Conservation (phyloP, 495 filamentous ascomycete species). For the Amniculicola lignicola region DNA sequence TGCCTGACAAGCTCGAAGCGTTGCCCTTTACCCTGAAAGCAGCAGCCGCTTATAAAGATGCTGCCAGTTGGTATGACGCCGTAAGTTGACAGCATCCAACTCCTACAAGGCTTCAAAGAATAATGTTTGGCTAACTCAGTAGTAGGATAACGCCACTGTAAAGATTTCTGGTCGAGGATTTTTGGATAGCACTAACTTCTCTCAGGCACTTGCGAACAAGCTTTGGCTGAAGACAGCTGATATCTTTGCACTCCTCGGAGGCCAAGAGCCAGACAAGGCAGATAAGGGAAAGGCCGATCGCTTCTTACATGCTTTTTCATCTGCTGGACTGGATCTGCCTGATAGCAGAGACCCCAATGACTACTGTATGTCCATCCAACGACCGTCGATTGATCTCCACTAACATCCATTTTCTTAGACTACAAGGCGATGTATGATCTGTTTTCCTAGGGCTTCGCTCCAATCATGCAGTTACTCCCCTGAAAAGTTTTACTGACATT, state of each 20-base stretch:
- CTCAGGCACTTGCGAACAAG: slow-evolving; percentile 76
- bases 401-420: too few relatives aligned
- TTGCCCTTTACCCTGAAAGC: slow-evolving; percentile 72
- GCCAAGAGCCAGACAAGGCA: slow-evolving; percentile 52
- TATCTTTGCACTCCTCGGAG: slow-evolving; percentile 72
- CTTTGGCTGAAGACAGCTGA: slow-evolving; percentile 86
- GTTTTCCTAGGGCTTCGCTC: background rate
- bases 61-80: slow-evolving; percentile 91
- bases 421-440: slow-evolving; percentile 31
- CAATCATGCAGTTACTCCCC: background rate
- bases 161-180: background rate
- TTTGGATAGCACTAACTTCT: slow-evolving; percentile 12
- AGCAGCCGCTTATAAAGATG: slow-evolving; percentile 69
- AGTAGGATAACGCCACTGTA: slow-evolving; percentile 31
- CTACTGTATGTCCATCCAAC: background rate
- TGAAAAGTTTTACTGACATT: slow-evolving; percentile 45
- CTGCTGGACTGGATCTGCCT: too few relatives aligned
- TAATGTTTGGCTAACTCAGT: slow-evolving; percentile 7
- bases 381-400: background rate
- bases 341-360: too few relatives aligned
- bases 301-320: background rate
- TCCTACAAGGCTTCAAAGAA: background rate
- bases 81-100: slow-evolving; percentile 47
- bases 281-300: slow-evolving; percentile 37
- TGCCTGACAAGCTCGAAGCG: too few relatives aligned